Evolutionary conservation across 2,329 filamentous ascomycete species (phyloP).

Genomic region (Saccharata proteae): DNA sequence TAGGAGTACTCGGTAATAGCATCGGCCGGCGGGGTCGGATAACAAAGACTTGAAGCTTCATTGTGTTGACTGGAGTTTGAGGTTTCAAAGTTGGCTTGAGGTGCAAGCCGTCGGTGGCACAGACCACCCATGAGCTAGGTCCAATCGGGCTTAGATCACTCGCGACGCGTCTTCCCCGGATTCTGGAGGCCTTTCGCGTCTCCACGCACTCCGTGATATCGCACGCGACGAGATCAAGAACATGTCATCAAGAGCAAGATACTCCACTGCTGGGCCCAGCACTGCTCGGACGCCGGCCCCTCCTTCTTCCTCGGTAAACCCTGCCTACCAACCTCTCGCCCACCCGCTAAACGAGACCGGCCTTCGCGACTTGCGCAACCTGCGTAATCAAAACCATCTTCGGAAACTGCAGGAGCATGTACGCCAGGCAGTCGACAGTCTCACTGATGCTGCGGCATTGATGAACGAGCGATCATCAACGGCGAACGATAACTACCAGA

Average conservation of each 20-base stretch:
- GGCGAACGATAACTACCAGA: slow-evolving; percentile 25
- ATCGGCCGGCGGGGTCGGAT: no score
- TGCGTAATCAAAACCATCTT: slow-evolving; percentile 33
- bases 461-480: slow-evolving; percentile 43
- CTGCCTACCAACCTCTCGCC: slow-evolving; percentile 41
- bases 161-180: slow-evolving; percentile 6
- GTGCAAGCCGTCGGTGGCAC: no score
- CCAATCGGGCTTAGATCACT: no score
- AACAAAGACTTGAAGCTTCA: no score
- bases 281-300: not conserved
- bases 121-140: no score
- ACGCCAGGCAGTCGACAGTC: slow-evolving; percentile 30
- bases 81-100: no score
- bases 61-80: no score
- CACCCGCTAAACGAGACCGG: slow-evolving; percentile 35
- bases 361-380: slow-evolving; percentile 1
- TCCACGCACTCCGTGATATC: not conserved
- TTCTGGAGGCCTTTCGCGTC: not conserved
- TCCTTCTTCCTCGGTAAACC: slow-evolving; percentile 13
- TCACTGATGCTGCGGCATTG: slow-evolving; percentile 39
- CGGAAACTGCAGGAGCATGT: slow-evolving; percentile 36
- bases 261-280: slow-evolving; percentile 1
- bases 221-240: not conserved
- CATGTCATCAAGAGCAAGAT: slow-evolving; percentile 1
- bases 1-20: no score